Evolutionary conservation across 2,329 filamentous ascomycete genomes (phyloP).

Genomic region (Pseudogymnoascus sp.): DNA sequence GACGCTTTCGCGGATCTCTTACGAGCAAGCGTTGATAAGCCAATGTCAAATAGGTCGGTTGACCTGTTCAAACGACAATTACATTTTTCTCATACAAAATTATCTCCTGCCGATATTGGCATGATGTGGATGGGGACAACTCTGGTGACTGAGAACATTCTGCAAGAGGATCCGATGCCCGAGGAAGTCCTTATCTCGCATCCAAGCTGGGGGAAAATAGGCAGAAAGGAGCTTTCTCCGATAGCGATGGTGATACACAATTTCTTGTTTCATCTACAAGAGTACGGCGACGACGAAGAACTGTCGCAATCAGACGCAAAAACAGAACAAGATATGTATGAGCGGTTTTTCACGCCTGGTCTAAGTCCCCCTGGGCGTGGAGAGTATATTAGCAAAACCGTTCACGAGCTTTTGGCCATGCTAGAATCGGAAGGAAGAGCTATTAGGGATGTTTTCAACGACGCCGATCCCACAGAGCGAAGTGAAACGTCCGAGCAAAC

Average conservation of each 20-base stretch:
- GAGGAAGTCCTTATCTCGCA: neutral
- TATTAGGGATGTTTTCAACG: neutral
- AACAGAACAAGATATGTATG: conserved; percentile 24
- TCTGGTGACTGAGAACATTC: neutral
- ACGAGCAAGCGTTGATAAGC: conserved; percentile 13
- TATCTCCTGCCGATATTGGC: neutral
- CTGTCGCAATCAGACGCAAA: neutral
- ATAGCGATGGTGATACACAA: neutral
- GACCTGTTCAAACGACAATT: neutral
- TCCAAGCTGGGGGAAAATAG: neutral
- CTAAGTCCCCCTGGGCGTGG: neutral
- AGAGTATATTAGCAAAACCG: neutral
- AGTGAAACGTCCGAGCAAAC: neutral
- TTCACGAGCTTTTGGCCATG: neutral
- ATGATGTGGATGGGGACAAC: neutral
- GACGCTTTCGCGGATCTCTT: conserved; percentile 29
- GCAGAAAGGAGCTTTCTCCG: neutral
- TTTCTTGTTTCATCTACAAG: neutral
- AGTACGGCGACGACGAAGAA: neutral
- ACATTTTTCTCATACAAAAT: neutral
- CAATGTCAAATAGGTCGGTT: neutral
- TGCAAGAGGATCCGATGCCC: neutral
- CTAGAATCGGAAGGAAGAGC: neutral
- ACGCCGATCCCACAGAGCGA: neutral
- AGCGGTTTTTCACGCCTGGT: conserved; percentile 16